Evolutionary conservation across 1,284 basidiomycete species (phyloP).

Genomic region (Trichosporon inkin): DNA sequence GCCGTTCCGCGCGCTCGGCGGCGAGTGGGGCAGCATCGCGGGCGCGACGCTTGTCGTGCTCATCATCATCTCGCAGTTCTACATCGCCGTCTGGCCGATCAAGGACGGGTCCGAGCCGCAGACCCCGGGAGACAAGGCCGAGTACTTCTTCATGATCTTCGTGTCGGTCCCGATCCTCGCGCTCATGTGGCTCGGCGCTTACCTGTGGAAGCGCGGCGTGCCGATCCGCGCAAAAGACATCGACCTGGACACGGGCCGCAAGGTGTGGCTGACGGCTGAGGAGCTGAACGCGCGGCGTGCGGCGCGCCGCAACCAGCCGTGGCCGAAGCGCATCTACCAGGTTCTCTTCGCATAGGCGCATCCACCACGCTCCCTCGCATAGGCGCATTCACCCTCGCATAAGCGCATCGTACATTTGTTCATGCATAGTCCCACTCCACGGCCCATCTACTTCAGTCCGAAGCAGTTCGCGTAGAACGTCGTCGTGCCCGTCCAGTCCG

Average conservation of each 20-base stretch:
- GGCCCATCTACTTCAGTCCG: conserved; percentile 9
- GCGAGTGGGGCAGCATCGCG: conserved; percentile 51
- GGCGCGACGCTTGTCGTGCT: conserved; percentile 48
- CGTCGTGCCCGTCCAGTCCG: conserved; percentile 23
- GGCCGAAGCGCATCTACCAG: conserved; percentile 37
- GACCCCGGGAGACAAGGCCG: conserved; percentile 2
- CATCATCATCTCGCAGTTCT: conserved; percentile 48
- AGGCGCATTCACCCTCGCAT: no score
- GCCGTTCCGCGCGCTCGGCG: conserved; percentile 50
- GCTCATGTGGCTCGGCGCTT: conserved; percentile 43
- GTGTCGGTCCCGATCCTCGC: conserved; percentile 48
- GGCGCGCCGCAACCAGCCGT: conserved; percentile 37
- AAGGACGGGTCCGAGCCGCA: neutral
- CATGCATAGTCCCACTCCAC: neutral
- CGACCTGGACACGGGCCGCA: conserved; percentile 52
- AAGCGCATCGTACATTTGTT: no score
- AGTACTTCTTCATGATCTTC: conserved; percentile 51
- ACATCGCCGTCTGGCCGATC: conserved; percentile 30
- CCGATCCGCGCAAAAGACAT: conserved; percentile 46
- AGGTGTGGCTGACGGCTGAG: conserved; percentile 50
- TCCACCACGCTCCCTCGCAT: no score
- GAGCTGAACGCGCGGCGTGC: conserved; percentile 39
- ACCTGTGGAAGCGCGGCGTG: conserved; percentile 43
- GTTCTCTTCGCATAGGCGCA: conserved; percentile 35
- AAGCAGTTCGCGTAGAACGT: conserved; percentile 27